Conservation (phyloP, 73 alveolate genomes). For the Tetrahymena thermophila region DNA sequence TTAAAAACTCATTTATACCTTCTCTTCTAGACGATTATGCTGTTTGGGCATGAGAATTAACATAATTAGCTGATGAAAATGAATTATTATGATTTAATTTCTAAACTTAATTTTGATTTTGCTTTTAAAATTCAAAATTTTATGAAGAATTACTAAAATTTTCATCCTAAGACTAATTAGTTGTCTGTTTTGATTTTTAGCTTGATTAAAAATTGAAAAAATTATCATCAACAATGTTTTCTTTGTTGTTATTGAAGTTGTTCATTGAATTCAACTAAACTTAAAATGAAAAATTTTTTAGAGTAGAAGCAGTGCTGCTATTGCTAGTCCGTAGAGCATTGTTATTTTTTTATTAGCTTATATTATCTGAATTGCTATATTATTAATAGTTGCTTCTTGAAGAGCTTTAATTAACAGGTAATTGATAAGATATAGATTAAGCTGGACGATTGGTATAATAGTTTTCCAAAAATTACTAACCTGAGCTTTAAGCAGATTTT, state of each 20-base stretch:
- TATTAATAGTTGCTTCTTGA: not conserved
- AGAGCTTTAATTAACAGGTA: not conserved
- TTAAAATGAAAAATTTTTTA: not conserved
- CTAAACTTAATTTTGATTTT: not conserved
- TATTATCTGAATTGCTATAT: not conserved
- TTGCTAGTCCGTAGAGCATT: not conserved
- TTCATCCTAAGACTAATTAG: not conserved
- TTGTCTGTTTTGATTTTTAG: not conserved
- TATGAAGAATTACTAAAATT: not conserved
- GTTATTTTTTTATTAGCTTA: not conserved
- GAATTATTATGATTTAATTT: not conserved
- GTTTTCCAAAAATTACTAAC: not conserved
- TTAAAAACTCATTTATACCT: not conserved
- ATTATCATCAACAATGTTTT: not conserved
- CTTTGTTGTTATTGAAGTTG: not conserved
- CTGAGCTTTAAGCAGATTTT: not conserved
- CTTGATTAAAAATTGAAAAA: not conserved
- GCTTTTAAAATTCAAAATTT: not conserved
- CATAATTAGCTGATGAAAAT: not conserved
- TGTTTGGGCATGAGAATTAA: not conserved
- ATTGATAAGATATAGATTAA: not conserved
- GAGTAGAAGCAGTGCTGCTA: not conserved
- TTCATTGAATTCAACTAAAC: not conserved
- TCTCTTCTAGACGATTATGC: not conserved
- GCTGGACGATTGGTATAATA: not conserved